Base-by-base conservation (phyloP, 352 stramenopile species). In the Pythium myriotylum region DNA sequence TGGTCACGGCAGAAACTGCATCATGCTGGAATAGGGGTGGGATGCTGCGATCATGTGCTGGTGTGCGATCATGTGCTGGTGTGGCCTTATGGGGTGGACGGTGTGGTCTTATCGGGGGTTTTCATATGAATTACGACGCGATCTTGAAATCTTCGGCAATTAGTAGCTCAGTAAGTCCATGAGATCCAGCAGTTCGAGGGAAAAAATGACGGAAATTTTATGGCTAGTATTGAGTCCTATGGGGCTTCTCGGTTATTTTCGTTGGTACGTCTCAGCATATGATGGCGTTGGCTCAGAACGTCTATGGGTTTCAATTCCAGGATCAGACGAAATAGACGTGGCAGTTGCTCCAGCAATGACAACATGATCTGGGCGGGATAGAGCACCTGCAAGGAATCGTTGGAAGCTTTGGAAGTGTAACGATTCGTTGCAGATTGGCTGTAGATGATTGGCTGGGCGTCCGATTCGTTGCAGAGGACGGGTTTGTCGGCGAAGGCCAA, bases 141-240 rank as follows among this genome's bases (percentile, higher is more conserved):
- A 40, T 40, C 33, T 14, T 40, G 33, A 40, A 40, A 40, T 14
- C 33, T 40, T 40, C 33, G 33, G 33, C 33, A 14, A 14, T 40
- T 40, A 40, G 33, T n/a, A n/a, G n/a, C n/a, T n/a, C n/a, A n/a
- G n/a, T n/a, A 40, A 40, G 33, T 40, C 33, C 33, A 40, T 40
- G 33, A 40, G 33, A n/a, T n/a, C n/a, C n/a, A n/a, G n/a, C n/a
- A n/a, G n/a, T n/a, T n/a, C n/a, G n/a, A n/a, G n/a, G n/a, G n/a
- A n/a, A n/a, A n/a, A n/a, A n/a, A n/a, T n/a, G n/a, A n/a, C n/a
- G n/a, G n/a, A n/a, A n/a, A n/a, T n/a, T n/a, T n/a, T n/a, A n/a
- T n/a, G n/a, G n/a, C n/a, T n/a, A n/a, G n/a, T n/a, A n/a, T 40
- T 14, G 8, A 40, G 33, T 40, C 33, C 33, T 40, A 14, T 40